A percentile compares a stretch with the other conserved stretches of the same genome.
Evolutionary conservation across 2,329 filamentous ascomycete species (phyloP).

Genomic region (Exophiala viscosa): DNA sequence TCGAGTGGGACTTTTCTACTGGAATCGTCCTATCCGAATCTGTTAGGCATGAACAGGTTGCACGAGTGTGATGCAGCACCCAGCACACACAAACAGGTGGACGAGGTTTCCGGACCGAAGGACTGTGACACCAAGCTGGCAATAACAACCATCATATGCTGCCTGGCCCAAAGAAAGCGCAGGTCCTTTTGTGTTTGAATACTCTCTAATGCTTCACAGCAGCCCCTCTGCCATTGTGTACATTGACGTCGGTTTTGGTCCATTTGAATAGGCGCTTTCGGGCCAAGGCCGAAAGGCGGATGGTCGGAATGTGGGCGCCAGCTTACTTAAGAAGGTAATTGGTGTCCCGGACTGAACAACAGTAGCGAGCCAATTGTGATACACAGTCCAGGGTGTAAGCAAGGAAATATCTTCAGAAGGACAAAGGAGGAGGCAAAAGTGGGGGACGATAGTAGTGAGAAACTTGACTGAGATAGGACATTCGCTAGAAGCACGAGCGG

Average conservation of each 20-base stretch:
- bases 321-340: too few species aligned
- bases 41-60: not conserved
- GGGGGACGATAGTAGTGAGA: not conserved
- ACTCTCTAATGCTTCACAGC: not conserved
- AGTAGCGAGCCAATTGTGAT: too few species aligned
- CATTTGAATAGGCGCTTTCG: too few species aligned
- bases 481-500: not conserved
- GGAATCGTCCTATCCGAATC: not conserved
- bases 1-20: too few species aligned
- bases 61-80: conserved; percentile 4
- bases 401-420: not conserved
- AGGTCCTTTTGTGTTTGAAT: too few species aligned
- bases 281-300: too few species aligned
- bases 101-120: not conserved
- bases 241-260: not conserved
- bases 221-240: not conserved
- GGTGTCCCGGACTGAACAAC: too few species aligned
- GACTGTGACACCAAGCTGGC: not conserved
- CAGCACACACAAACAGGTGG: not conserved
- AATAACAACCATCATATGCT: not conserved
- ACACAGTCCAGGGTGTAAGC: too few species aligned
- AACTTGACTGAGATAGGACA: conserved; percentile 4
- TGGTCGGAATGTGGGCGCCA: too few species aligned
- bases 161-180: not conserved
- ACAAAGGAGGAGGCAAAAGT: not conserved